Evolutionary conservation across 2,329 filamentous ascomycete genomes (phyloP).

Genomic region (Aspergillus caelatus): DNA sequence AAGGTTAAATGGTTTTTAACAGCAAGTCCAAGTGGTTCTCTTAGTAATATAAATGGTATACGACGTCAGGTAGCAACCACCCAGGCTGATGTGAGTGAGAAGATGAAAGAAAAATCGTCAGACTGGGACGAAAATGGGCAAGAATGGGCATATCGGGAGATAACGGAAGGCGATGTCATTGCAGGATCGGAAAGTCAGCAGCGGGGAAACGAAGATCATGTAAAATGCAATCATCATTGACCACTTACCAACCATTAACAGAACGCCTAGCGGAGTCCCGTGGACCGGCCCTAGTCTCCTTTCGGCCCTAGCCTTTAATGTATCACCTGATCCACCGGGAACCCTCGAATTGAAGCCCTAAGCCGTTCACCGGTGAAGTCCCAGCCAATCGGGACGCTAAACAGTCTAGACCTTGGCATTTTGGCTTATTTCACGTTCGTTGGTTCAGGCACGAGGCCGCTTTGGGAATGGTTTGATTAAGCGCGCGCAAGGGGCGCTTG

Average conservation of each 20-base stretch:
- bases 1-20: not conserved
- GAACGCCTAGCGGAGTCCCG: not conserved
- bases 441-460: conserved; percentile 22
- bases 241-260: not conserved
- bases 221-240: conserved; percentile 5
- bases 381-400: conserved; percentile 5
- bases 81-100: not conserved
- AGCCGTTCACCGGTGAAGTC: not conserved
- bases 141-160: conserved; percentile 18
- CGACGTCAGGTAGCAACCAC: not conserved
- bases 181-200: conserved; percentile 14
- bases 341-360: conserved; percentile 17
- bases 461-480: conserved; percentile 25
- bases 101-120: conserved; percentile 8
- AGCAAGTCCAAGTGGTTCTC: not conserved
- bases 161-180: conserved; percentile 9
- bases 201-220: conserved; percentile 16
- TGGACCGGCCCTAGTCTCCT: not conserved
- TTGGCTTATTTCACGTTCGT: not conserved
- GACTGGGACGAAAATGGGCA: conserved; percentile 14
- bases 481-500: conserved; percentile 45
- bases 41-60: conserved; percentile 3
- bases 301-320: not conserved
- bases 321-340: conserved; percentile 8
- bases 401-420: not conserved